phyloP scores from a whole-genome alignment of 495 filamentous ascomycete genomes.

The Melanomma pulvis-pyrius region DNA sequence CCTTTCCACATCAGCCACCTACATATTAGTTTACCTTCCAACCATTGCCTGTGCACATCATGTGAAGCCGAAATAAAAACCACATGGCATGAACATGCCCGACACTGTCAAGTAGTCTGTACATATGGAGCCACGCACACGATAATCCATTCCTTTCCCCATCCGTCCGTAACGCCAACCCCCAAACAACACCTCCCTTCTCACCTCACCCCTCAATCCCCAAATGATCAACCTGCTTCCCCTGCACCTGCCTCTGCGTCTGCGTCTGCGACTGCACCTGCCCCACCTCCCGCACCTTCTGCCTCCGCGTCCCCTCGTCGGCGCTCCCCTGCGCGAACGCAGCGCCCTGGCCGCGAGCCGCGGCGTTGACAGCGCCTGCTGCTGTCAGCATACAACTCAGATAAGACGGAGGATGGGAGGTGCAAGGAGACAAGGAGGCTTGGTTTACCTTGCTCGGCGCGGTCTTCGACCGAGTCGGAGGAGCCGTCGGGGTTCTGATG shows the following conservation, averaged over 20 bases:
- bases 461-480: slow-evolving; percentile 25
- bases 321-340: slow-evolving; percentile 20
- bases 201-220: slow-evolving; percentile 34
- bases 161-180: too few species aligned
- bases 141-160: too few species aligned
- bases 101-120: too few species aligned
- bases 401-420: background rate
- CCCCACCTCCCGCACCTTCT: slow-evolving; percentile 11
- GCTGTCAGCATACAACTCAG: background rate
- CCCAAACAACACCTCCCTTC: too few species aligned
- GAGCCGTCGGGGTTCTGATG: slow-evolving; percentile 38
- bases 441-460: slow-evolving; percentile 17
- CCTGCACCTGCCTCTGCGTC: slow-evolving; percentile 10
- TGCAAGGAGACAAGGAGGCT: background rate
- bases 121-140: too few species aligned
- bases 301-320: slow-evolving; percentile 1
- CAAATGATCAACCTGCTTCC: slow-evolving; percentile 33
- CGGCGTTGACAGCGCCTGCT: slow-evolving; percentile 5
- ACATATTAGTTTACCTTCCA: too few species aligned
- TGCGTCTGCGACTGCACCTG: background rate
- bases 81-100: too few species aligned
- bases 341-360: slow-evolving; percentile 2
- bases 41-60: too few species aligned
- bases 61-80: too few species aligned
- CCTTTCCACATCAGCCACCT: too few species aligned